Base-by-base conservation (phyloP, 805 yeast species). In the Candida montana region DNA sequence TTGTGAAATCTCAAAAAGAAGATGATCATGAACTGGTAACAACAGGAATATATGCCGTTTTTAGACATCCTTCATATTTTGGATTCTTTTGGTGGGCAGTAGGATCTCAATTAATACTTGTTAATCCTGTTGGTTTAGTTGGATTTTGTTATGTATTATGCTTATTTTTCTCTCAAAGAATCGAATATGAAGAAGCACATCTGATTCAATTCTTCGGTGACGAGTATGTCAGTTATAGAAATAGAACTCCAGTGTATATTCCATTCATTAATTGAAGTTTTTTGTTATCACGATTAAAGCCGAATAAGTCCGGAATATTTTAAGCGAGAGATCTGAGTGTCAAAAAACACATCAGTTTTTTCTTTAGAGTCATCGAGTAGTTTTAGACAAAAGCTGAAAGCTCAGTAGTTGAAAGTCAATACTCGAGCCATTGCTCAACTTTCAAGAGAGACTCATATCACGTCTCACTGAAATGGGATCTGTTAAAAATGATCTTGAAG, bases 11-110 rank as follows among this genome's bases (percentile, higher is more conserved):
- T 3, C 58, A 63, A 15, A 79, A 72, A 39, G 59, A 66, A 26
- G 51, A 61, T 1, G 73, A 73, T 40, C 99, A 93, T 58, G 62
- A 50, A 9, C 67, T 93, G 33, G 81, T 93, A 11, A 86, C 87
- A 0, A 50, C 62, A 10, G 98, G 97, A 0, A 65, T 91, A 3
- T 93, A 91, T 60, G 44, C 68, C 2, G 48, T 62, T 20, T 63
- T 76, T 13, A 71, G 99, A 46, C 99, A 93, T 59, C 99, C 99
- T 7, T 81, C 95, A 36, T 93, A 93, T 62, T 73, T 79, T 31
- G 99, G 97, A 0, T 93, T 84, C 59, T 90, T 79, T 56, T 79
- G 88, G 77, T 93, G 98, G 97, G 91, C 95, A 12, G 50, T 90
- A 4, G 97, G 97, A 0, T 71, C 88, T 1, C 95, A 91, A 58